Evolutionary conservation across 1,139 yeast species (phyloP), one percentile per base, ranked within the genome.

Genomic region (Debaryomyces sp.): DNA sequence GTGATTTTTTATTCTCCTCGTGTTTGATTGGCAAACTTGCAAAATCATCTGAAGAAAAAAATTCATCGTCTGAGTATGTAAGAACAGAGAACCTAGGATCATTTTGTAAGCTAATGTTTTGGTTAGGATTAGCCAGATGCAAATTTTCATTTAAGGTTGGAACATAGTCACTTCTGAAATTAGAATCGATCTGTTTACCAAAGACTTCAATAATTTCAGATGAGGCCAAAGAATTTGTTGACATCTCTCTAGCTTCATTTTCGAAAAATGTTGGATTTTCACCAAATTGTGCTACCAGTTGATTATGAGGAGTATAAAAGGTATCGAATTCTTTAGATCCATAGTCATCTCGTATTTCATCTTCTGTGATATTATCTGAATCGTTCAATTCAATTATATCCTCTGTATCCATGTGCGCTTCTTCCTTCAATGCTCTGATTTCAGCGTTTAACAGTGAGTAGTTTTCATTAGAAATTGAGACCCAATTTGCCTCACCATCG

Each of bases 401-500:
- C 22, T 47, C 44, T 0, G 60, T 41, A 45, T 56, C 56, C 57
- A 53, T 55, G 44, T 52, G 39, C 6, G 54, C 54, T 34, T 53
- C 63, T 23, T 55, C 62, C 48, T 54, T 58, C 41, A 64, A 52
- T 30, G 63, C 62, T 23, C 50, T 54, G 12, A 64, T 49, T 39
- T 66, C 67, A 3, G 52, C 56, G 27, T 59, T 59, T 30, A 66
- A 59, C 5, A 63, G 54, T 7, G 64, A 59, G 8, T 53, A 34
- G n/a, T 63, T 63, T 27, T 67, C 71, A 30, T 67, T 52, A 10
- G 64, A 54, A 12, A 68, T 53, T 4, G 60, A 40, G 4, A 66
- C 60, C 80, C 80, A 75, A 51, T 75, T 75, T 6, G 71, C 62
- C 46, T 66, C 70, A 1, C 70, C 70, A 43, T 71, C 77, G 13